Percentiles rank a stretch among this genome's conserved stretches.
These are phyloP conservation scores for Coemansia erecta DNA, from an alignment of 192 early-diverging fungal species.

Conservation along the genomic window DNA sequence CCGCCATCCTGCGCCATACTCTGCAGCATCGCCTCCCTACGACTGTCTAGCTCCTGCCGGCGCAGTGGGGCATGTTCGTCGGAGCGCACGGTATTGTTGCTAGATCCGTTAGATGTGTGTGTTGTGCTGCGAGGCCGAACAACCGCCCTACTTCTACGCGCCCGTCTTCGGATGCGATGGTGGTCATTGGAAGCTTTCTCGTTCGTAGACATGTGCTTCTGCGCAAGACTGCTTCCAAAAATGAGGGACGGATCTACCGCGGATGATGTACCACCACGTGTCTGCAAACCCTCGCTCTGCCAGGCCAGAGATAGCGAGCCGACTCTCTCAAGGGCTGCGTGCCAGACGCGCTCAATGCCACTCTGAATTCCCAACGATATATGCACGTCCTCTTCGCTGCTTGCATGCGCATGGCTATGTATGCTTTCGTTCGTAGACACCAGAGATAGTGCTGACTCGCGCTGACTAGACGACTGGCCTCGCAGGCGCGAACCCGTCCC, in stretches of 20 bases:
- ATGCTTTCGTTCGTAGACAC: background rate
- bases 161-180: background rate
- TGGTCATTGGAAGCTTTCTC: background rate
- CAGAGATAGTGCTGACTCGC: background rate
- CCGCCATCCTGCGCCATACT: constrained; percentile 4
- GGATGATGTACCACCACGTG: background rate
- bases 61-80: background rate
- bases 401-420: background rate
- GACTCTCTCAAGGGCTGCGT: constrained; percentile 24
- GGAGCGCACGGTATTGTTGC: constrained; percentile 5
- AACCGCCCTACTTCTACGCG: constrained; percentile 3
- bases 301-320: constrained; percentile 44
- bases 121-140: constrained; percentile 4
- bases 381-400: constrained; percentile 36
- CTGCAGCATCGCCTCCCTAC: background rate
- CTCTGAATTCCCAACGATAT: constrained; percentile 38
- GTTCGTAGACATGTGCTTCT: background rate
- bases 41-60: background rate
- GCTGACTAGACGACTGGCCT: too few species aligned
- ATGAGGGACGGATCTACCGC: constrained; percentile 20
- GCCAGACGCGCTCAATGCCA: constrained; percentile 32
- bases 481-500: too few species aligned
- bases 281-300: constrained; percentile 20
- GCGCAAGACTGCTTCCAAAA: constrained; percentile 21
- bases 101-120: background rate